Evolutionary conservation across 2,329 filamentous ascomycete genomes (phyloP), one percentile per base, ranked within the genome.

Genomic region (Fusarium sororula): DNA sequence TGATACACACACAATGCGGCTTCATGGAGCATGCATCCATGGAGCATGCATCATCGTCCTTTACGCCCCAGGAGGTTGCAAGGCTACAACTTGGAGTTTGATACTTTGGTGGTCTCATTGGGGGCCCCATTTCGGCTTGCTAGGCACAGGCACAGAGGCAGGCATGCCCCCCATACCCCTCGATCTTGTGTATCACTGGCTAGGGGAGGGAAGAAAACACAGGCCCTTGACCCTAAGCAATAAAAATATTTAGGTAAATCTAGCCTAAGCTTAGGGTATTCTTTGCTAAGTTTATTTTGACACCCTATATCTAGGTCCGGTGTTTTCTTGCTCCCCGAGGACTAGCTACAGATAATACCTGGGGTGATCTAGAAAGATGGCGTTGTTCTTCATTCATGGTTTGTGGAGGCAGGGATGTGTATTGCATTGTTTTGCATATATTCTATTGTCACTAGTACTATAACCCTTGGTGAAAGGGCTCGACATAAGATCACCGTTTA

Each of bases 181-280:
- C 54, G 66, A 72, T 60, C 59, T 72, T 58, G 47, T 72, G 56
- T 66, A 62, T 74, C 41, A 69, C 59, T 74, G 68, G 63, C 53
- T 35, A 35, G 32, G 32, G 32, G 32, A 35, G 32, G 14, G 15
- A 35, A 35, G 32, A 35, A 35, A 35, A 35, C 32, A 35, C 32
- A 35, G 32, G 32, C 32, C 32, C 32, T 35, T 35, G 32, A 35
- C 14, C 32, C 32, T 35, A 35, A 35, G 32, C 32, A 35, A 35
- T 35, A 35, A 15, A 35, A 35, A 15, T 35, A 35, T 15, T 35
- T 35, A 35, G 32, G 32, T 35, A 35, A 35, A 35, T 35, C 32
- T 35, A 35, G 32, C 32, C 32, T 15, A 35, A 35, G 32, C 32
- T 35, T 35, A 35, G 32, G 32, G 32, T 35, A 15, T 15, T 35